A percentile compares a stretch with the other conserved stretches of the same genome.
phyloP scores from a whole-genome alignment of 2,329 filamentous ascomycete genomes.

The Epichloe amarillans region DNA sequence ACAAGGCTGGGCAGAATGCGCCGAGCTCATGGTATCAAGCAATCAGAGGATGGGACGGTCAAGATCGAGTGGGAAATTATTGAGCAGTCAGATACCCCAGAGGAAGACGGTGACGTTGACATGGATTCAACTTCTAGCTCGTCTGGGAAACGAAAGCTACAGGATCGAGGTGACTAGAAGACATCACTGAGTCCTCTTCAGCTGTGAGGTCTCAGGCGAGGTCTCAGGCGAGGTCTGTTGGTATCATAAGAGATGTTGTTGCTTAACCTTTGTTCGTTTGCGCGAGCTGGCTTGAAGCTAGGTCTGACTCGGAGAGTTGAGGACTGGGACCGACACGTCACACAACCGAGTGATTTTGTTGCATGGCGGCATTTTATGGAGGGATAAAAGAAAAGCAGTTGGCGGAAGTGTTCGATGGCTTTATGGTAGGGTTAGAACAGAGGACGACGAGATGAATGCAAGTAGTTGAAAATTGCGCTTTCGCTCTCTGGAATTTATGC shows the following conservation, averaged over 20 bases:
- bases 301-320: not conserved
- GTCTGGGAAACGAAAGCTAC: slow-evolving; percentile 40
- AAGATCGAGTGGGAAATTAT: slow-evolving; percentile 73
- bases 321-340: no score
- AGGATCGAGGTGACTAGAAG: slow-evolving; percentile 23
- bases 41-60: slow-evolving; percentile 48
- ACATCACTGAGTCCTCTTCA: not conserved
- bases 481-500: not conserved
- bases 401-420: not conserved
- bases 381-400: not conserved
- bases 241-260: not conserved
- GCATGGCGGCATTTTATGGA: not conserved
- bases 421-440: not conserved
- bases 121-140: slow-evolving; percentile 18
- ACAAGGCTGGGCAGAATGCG: slow-evolving; percentile 58
- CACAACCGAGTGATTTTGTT: not conserved
- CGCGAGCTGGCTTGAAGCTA: not conserved
- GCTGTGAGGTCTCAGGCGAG: not conserved
- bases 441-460: not conserved
- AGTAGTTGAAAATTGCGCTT: not conserved
- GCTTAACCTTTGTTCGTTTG: not conserved
- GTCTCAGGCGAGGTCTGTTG: no score
- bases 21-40: slow-evolving; percentile 40
- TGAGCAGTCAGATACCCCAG: slow-evolving; percentile 47
- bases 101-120: slow-evolving; percentile 22